phyloP scores from a whole-genome alignment of 805 yeast genomes.

The Saturnispora serradocipensis region DNA sequence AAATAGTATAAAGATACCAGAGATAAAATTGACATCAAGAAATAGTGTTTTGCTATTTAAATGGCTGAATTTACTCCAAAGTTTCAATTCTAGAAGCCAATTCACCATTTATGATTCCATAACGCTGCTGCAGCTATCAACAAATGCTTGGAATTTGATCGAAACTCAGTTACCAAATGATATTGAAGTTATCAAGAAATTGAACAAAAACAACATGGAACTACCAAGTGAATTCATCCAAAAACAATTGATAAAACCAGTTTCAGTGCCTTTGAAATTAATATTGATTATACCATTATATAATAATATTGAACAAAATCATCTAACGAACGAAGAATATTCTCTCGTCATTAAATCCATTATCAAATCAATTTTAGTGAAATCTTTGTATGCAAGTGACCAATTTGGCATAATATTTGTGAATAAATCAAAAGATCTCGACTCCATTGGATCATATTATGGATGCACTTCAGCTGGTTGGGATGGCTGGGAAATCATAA shows the following conservation, averaged over 20 bases:
- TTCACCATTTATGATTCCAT: slow-evolving; percentile 7
- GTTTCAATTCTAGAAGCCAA: slow-evolving; percentile 7
- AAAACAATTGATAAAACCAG: slow-evolving; percentile 34
- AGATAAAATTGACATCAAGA: slow-evolving; percentile 15
- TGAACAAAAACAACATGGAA: slow-evolving; percentile 31
- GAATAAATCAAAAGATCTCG: slow-evolving; percentile 13
- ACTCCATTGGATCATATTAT: slow-evolving; percentile 23
- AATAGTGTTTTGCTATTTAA: slow-evolving; percentile 20
- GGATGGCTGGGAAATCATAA: slow-evolving; percentile 23
- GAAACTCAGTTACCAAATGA: slow-evolving; percentile 31
- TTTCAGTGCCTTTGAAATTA: slow-evolving; percentile 20
- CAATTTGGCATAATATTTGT: slow-evolving; percentile 24
- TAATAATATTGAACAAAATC: slow-evolving; percentile 15
- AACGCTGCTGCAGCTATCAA: slow-evolving; percentile 39
- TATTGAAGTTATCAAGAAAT: slow-evolving; percentile 29
- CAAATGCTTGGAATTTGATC: slow-evolving; percentile 40
- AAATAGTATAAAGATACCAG: slow-evolving; percentile 20
- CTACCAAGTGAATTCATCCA: slow-evolving; percentile 33
- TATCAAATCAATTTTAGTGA: slow-evolving; percentile 9
- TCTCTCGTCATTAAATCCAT: slow-evolving; percentile 13
- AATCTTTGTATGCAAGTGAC: slow-evolving; percentile 16
- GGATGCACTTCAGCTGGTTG: slow-evolving; percentile 23
- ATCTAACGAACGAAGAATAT: slow-evolving; percentile 16
- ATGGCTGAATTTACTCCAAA: slow-evolving; percentile 22
- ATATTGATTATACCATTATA: slow-evolving; percentile 22